These are phyloP conservation scores for Parathielavia appendiculata DNA, from an alignment of 495 filamentous ascomycete genomes.

Conservation along the genomic window DNA sequence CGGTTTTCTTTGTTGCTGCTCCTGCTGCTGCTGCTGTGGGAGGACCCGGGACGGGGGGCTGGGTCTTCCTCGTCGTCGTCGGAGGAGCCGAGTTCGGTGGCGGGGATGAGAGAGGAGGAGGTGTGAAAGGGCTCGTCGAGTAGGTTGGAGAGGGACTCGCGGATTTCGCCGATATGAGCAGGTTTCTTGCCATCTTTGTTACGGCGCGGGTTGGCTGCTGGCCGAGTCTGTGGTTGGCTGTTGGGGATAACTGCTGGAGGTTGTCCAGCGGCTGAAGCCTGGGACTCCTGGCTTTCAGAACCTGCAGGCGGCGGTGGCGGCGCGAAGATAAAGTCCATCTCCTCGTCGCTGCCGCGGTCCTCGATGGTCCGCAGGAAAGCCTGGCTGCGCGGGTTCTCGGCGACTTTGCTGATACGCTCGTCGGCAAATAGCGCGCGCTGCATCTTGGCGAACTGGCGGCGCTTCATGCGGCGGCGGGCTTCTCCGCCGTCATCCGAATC, in stretches of 20 bases:
- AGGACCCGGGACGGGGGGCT: conserved; percentile 20
- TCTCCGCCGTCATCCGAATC: conserved; percentile 82
- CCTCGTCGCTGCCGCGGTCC: conserved; percentile 73
- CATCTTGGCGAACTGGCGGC: conserved; percentile 86
- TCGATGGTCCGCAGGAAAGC: conserved; percentile 90
- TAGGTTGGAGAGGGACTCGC: conserved; percentile 72
- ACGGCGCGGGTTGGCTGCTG: conserved; percentile 52
- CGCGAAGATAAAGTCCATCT: conserved; percentile 66
- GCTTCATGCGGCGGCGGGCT: conserved; percentile 72
- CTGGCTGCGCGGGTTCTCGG: conserved; percentile 80
- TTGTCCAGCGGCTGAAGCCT: conserved; percentile 30
- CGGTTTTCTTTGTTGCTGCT: conserved; percentile 40
- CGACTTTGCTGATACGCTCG: conserved; percentile 83
- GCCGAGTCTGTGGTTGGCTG: conserved; percentile 38
- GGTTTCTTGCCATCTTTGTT: conserved; percentile 55
- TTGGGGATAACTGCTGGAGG: conserved; percentile 36
- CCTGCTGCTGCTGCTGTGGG: conserved; percentile 19
- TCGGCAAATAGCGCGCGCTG: conserved; percentile 84
- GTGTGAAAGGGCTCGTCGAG: conserved; percentile 57
- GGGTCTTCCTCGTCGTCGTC: conserved; percentile 31
- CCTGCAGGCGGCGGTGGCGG: conserved; percentile 32
- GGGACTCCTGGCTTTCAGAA: conserved; percentile 33
- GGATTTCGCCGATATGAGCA: conserved; percentile 68
- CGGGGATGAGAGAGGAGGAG: conserved; percentile 40
- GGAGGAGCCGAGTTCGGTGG: conserved; percentile 41